phyloP scores from a whole-genome alignment of 2,329 filamentous ascomycete genomes.

The Fusarium algeriense region DNA sequence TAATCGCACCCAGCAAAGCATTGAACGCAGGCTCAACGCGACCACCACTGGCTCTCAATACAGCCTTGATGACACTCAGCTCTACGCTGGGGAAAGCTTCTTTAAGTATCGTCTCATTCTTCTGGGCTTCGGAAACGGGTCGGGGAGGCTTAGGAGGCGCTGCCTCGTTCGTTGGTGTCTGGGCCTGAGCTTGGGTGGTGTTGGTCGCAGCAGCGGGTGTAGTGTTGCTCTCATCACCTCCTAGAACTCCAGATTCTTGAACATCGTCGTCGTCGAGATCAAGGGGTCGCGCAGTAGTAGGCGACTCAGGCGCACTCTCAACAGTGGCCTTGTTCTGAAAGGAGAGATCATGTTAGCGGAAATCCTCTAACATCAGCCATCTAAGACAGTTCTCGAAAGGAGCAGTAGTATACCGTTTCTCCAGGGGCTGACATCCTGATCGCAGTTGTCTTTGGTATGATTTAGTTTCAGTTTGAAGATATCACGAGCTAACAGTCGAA shows the following conservation, averaged over 20 bases:
- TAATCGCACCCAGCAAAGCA: slow-evolving; percentile 79
- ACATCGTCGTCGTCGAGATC: slow-evolving; percentile 79
- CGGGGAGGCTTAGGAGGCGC: slow-evolving; percentile 87
- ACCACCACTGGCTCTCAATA: slow-evolving; percentile 86
- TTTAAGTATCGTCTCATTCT: slow-evolving; percentile 88
- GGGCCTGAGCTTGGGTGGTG: slow-evolving; percentile 32
- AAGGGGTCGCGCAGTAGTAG: slow-evolving; percentile 73
- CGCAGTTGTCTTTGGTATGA: slow-evolving; percentile 9
- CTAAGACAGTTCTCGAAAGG: slow-evolving; percentile 4
- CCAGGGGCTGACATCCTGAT: slow-evolving; percentile 58
- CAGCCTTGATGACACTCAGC: slow-evolving; percentile 82
- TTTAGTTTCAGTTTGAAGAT: slow-evolving; percentile 4
- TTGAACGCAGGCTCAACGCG: slow-evolving; percentile 95
- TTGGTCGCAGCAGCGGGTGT: slow-evolving; percentile 45
- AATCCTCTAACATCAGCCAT: slow-evolving; percentile 26
- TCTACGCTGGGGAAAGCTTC: slow-evolving; percentile 95
- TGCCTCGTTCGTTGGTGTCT: slow-evolving; percentile 53
- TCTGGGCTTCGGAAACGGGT: slow-evolving; percentile 82
- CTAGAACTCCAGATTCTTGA: slow-evolving; percentile 68
- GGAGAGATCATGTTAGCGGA: slow-evolving; percentile 40
- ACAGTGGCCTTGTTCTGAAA: slow-evolving; percentile 59
- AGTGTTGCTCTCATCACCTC: slow-evolving; percentile 56
- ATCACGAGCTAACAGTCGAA: slow-evolving; percentile 9
- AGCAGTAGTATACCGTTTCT: slow-evolving; percentile 57
- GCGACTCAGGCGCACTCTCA: slow-evolving; percentile 68